Conservation (phyloP, 345 rosid genomes). For the Gossypium mustelinum region DNA sequence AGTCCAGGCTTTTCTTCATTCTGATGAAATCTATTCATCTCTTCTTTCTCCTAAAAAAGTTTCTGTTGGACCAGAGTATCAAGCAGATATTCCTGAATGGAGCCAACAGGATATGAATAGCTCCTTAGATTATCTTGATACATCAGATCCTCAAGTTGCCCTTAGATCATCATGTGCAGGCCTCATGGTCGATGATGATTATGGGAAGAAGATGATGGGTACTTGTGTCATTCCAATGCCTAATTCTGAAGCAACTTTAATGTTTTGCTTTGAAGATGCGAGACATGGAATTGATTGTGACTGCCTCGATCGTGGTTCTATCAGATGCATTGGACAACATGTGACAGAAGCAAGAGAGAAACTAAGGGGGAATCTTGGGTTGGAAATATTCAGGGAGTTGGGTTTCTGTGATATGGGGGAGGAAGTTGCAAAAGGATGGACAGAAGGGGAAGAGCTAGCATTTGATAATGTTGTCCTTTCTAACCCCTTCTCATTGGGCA, state of each 20-base stretch:
- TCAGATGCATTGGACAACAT: constrained; percentile 41
- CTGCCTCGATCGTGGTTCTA: constrained; percentile 37
- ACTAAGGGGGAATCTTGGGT: constrained; percentile 38
- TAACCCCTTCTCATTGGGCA: constrained; percentile 41
- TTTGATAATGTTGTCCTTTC: constrained; percentile 31
- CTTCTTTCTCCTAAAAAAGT: constrained; percentile 36
- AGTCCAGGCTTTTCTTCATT: constrained; percentile 23
- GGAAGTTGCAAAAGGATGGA: constrained; percentile 41
- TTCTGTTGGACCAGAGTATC: constrained; percentile 54
- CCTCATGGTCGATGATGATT: constrained; percentile 11
- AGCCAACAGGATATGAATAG: constrained; percentile 11
- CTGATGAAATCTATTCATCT: constrained; percentile 36
- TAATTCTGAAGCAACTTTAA: constrained; percentile 24
- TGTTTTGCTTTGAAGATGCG: constrained; percentile 15
- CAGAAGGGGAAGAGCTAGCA: constrained; percentile 35
- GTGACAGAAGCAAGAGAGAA: constrained; percentile 45
- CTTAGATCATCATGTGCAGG: constrained; percentile 7
- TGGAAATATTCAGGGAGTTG: constrained; percentile 28
- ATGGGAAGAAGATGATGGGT: constrained; percentile 36
- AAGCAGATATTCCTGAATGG: constrained; percentile 55
- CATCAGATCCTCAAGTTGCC: constrained; percentile 13
- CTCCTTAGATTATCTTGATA: constrained; percentile 8
- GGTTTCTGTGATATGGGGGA: constrained; percentile 61
- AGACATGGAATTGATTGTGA: constrained; percentile 23
- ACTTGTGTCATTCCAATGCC: constrained; percentile 57